Evolutionary conservation across 345 rosid species (phyloP).

Genomic region (Arabis alpina): DNA sequence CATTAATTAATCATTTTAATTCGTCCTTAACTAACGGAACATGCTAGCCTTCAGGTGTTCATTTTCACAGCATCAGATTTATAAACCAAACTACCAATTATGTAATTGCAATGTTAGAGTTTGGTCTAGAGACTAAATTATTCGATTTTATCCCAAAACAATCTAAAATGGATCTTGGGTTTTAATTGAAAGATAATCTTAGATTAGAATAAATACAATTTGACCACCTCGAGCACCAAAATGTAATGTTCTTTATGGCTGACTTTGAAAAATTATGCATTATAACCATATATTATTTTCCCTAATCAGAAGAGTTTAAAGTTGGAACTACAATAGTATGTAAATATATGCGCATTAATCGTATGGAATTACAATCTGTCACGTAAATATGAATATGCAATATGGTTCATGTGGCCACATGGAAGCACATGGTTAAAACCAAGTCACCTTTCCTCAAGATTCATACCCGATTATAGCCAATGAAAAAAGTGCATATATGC

Average conservation of each 20-base stretch:
- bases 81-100: background rate
- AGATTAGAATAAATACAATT: background rate
- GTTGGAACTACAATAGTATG: constrained; percentile 11
- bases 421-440: constrained; percentile 40
- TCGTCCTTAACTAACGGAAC: background rate
- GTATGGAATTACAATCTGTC: constrained; percentile 7
- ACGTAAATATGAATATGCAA: constrained; percentile 13
- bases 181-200: background rate
- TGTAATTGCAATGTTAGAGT: background rate
- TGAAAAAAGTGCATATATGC: constrained; percentile 8
- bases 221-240: constrained; percentile 43
- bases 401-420: constrained; percentile 47
- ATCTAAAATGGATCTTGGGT: constrained; percentile 1
- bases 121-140: constrained; percentile 3
- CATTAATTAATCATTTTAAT: background rate
- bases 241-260: constrained; percentile 20
- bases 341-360: constrained; percentile 12
- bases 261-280: constrained; percentile 9
- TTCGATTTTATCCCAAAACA: background rate
- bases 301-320: constrained; percentile 10
- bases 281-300: constrained; percentile 2
- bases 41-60: constrained; percentile 20
- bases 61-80: constrained; percentile 14
- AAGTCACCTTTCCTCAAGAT: constrained; percentile 29
- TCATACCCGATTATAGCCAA: constrained; percentile 35